Base-by-base conservation (phyloP, 495 filamentous ascomycete species). In the Neurospora africana region DNA sequence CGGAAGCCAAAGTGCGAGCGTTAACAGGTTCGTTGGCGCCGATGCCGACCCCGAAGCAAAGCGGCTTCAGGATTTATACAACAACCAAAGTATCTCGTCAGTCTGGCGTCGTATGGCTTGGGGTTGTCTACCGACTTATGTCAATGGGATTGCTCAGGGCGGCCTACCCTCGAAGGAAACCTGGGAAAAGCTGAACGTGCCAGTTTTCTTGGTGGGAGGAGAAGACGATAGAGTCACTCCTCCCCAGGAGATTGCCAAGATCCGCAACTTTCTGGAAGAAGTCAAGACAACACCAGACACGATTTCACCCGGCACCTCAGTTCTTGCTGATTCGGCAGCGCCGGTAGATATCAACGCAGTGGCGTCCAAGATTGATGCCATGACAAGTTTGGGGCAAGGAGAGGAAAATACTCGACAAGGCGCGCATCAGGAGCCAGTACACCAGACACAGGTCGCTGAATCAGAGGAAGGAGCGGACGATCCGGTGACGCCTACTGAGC, bases 91-190 rank as follows among this genome's bases (percentile, higher is more conserved):
- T 73, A 86, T 83, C 74, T 93, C 93, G 0, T 84, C 91, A 0
- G 92, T 96, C 0, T 97, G 92, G 88, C 87, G 91, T 72, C 87
- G 94, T 43, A 95, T 97, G 91, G 91, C 89, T 5, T 91, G 85
- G 81, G 94, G 93, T 3, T 81, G 83, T 61, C 79, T 93, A 23
- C 88, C 91, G 17, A 83, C 79, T 17, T 89, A 88, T 73, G 72
- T 82, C 13, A 76, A 84, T 23, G 85, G 82, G 27, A 75, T 82
- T 17, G 77, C 87, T 5, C 76, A 82, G n/a, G 89, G 88, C 8
- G 92, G 92, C 3, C 77, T 95, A 13, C 91, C 93, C 47, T 89
- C 90, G 0, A 78, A 86, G 69, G 86, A 91, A 3, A 83, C 90
- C 33, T 98, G 95, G 95, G 83, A 87, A 21, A 89, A 87, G 13